Percentiles rank a stretch among this genome's conserved stretches.
Conservation (phyloP, 306 rosid genomes). For the Prunus campanulata region DNA sequence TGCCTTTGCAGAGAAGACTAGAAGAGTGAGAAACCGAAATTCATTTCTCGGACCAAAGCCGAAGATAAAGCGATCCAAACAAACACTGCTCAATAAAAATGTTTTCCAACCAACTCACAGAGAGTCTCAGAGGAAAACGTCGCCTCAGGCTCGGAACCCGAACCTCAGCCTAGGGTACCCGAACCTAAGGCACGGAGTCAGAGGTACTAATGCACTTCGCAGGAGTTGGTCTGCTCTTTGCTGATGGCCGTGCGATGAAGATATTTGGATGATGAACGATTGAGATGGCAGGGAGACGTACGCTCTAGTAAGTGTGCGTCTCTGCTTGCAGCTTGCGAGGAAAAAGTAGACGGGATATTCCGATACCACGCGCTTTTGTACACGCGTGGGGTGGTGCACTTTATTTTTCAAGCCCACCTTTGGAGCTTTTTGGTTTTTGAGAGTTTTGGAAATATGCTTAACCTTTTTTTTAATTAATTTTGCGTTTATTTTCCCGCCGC, state of each 20-base stretch:
- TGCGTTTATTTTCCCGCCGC: conserved; percentile 20
- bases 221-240: neutral
- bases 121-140: conserved; percentile 16
- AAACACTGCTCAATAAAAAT: conserved; percentile 16
- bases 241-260: neutral
- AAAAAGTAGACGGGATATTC: conserved; percentile 30
- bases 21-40: conserved; percentile 16
- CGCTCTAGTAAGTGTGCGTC: neutral
- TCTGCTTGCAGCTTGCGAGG: neutral
- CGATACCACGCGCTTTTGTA: conserved; percentile 22
- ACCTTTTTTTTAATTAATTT: neutral
- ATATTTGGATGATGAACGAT: conserved; percentile 11
- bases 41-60: conserved; percentile 27
- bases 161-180: neutral
- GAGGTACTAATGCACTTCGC: neutral
- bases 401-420: neutral
- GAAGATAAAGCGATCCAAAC: conserved; percentile 31
- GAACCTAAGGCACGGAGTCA: neutral
- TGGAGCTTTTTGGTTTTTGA: neutral
- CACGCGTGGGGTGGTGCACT: conserved; percentile 18
- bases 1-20: neutral
- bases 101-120: conserved; percentile 18
- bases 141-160: conserved; percentile 6
- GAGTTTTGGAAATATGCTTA: neutral
- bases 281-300: neutral